Percentiles rank a stretch among this genome's conserved stretches.
Evolutionary conservation across 2,329 filamentous ascomycete species (phyloP).

Genomic region (Botrytis byssoidea): DNA sequence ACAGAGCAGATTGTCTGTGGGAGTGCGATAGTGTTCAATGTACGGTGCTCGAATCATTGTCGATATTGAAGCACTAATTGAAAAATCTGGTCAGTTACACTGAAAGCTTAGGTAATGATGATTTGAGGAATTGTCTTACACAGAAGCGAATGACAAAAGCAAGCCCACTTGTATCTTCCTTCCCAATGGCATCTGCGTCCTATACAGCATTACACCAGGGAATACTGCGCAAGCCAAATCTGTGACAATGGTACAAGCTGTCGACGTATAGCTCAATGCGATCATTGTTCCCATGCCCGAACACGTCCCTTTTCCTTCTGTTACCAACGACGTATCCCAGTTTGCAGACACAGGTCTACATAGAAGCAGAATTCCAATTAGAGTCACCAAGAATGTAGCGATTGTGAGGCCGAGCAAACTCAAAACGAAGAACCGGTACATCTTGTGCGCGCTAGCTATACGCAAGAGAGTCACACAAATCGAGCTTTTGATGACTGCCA

Average conservation of each 20-base stretch:
- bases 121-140: slow-evolving; percentile 1
- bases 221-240: slow-evolving; percentile 39
- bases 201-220: slow-evolving; percentile 39
- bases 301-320: slow-evolving; percentile 25
- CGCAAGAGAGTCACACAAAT: slow-evolving; percentile 31
- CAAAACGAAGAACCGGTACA: slow-evolving; percentile 11
- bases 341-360: slow-evolving; percentile 29
- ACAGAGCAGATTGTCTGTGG: slow-evolving; percentile 31
- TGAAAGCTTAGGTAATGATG: neutral
- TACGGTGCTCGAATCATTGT: slow-evolving; percentile 17
- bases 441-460: slow-evolving; percentile 20
- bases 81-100: neutral
- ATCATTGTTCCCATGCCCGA: slow-evolving; percentile 28
- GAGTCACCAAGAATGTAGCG: slow-evolving; percentile 26
- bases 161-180: slow-evolving; percentile 33
- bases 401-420: slow-evolving; percentile 15
- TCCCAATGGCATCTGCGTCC: slow-evolving; percentile 37
- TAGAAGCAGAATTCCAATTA: slow-evolving; percentile 27
- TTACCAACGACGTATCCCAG: slow-evolving; percentile 23
- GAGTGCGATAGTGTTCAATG: neutral
- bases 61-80: slow-evolving; percentile 11
- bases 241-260: slow-evolving; percentile 39
- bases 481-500: slow-evolving; percentile 30
- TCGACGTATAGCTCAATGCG: slow-evolving; percentile 36
- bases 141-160: slow-evolving; percentile 27